Conservation (phyloP, 2,329 filamentous ascomycete species). For the Acrodontium crateriforme region DNA sequence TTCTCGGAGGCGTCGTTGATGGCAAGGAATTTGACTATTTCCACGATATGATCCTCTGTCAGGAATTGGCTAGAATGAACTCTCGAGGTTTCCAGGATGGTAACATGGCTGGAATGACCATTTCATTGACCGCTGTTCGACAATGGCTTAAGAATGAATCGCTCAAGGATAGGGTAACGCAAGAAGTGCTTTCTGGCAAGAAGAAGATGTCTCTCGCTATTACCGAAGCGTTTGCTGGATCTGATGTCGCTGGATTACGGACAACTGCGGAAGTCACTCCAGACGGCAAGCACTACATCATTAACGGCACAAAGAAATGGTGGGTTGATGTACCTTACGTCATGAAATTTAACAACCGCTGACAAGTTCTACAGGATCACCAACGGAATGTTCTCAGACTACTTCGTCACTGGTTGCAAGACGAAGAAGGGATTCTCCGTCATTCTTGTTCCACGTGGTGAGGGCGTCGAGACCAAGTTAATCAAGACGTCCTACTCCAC, state of each 20-base stretch:
- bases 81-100: conserved; percentile 78
- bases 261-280: conserved; percentile 66
- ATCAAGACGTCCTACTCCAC: conserved; percentile 76
- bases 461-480: conserved; percentile 60
- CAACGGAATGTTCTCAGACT: conserved; percentile 66
- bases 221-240: conserved; percentile 77
- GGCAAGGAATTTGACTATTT: conserved; percentile 79
- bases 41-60: conserved; percentile 62
- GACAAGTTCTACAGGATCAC: conserved; percentile 70
- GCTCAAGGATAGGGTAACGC: conserved; percentile 52
- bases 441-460: conserved; percentile 57
- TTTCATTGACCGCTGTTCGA: conserved; percentile 64
- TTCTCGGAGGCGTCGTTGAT: conserved; percentile 56
- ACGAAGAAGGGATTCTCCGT: conserved; percentile 70
- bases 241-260: conserved; percentile 64
- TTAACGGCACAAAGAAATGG: conserved; percentile 71
- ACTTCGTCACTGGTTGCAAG: conserved; percentile 69
- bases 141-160: conserved; percentile 59
- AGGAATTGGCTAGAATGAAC: conserved; percentile 59
- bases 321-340: too few relatives aligned
- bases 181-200: conserved; percentile 62
- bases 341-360: too few relatives aligned
- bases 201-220: conserved; percentile 85
- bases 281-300: conserved; percentile 58
- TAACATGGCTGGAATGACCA: conserved; percentile 77